phyloP scores from a whole-genome alignment of 2,329 filamentous ascomycete genomes.

The Mollisiaceae sp. region DNA sequence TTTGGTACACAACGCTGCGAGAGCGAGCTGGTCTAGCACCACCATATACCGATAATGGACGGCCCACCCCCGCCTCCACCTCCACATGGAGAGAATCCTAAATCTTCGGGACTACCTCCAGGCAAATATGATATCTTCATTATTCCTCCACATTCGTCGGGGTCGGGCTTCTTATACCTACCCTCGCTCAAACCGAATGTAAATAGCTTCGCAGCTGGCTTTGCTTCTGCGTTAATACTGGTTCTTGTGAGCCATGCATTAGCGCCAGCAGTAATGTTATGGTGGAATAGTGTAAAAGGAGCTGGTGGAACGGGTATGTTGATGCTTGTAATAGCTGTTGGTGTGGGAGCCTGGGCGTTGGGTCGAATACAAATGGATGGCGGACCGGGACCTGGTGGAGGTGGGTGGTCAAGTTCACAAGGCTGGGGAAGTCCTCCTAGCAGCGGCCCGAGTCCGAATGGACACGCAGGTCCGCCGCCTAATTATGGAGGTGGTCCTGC shows the following conservation, averaged over 20 bases:
- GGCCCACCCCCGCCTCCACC: conserved; percentile 75
- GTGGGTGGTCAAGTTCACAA: conserved; percentile 26
- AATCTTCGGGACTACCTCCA: conserved; percentile 73
- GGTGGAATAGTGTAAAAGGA: conserved; percentile 73
- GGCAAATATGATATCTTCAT: conserved; percentile 98
- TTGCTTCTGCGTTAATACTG: conserved; percentile 74
- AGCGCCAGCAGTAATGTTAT: conserved; percentile 74
- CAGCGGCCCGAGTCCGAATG: conserved; percentile 26
- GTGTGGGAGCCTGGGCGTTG: conserved; percentile 77
- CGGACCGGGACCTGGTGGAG: conserved; percentile 43
- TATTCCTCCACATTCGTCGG: conserved; percentile 89
- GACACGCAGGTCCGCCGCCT: conserved; percentile 30
- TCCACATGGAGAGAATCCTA: conserved; percentile 81
- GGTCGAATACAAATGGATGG: conserved; percentile 66
- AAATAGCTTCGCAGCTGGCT: conserved; percentile 91
- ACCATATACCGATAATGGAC: conserved; percentile 24
- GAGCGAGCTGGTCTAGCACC: conserved; percentile 21
- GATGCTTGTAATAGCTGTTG: conserved; percentile 74
- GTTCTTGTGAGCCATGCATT: conserved; percentile 76
- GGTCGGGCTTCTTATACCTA: conserved; percentile 91
- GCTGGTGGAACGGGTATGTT: conserved; percentile 76
- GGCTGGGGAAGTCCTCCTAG: conserved; percentile 19
- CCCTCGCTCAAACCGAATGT: conserved; percentile 83
- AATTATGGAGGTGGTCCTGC: conserved; percentile 27
- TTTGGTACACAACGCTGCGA: conserved; percentile 16